These are phyloP conservation scores for Xylariales sp. DNA, from an alignment of 2,329 filamentous ascomycete species.

Conservation along the genomic window DNA sequence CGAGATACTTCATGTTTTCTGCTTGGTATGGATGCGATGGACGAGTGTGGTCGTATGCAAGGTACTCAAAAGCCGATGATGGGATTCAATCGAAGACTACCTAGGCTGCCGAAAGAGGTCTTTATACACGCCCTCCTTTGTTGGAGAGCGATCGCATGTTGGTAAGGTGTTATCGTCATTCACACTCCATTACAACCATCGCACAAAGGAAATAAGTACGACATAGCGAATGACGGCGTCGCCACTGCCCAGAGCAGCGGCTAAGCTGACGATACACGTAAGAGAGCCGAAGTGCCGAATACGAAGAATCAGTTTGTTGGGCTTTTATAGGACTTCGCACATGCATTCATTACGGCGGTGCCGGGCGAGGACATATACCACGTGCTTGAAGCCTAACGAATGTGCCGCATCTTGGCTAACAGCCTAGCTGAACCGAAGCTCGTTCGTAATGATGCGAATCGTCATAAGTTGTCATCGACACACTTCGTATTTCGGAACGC, in stretches of 20 bases:
- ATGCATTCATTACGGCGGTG: neutral
- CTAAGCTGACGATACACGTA: slow-evolving; percentile 1
- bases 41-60: neutral
- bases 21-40: neutral
- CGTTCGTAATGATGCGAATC: neutral
- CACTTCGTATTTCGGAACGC: neutral
- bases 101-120: neutral
- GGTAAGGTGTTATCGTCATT: neutral
- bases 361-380: neutral
- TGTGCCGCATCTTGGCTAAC: slow-evolving; percentile 4
- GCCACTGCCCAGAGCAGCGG: slow-evolving; percentile 2
- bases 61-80: neutral
- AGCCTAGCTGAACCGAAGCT: too few species aligned
- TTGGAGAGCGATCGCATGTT: neutral
- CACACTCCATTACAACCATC: slow-evolving; percentile 2
- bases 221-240: slow-evolving; percentile 1
- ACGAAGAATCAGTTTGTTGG: slow-evolving; percentile 2
- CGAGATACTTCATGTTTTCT: slow-evolving; percentile 41
- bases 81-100: neutral
- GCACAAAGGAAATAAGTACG: slow-evolving; percentile 1
- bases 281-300: slow-evolving; percentile 11
- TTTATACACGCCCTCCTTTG: slow-evolving; percentile 14
- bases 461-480: neutral
- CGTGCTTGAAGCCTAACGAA: slow-evolving; percentile 2
- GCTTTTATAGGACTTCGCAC: neutral